These are phyloP conservation scores for Halenospora varia DNA, from an alignment of 495 filamentous ascomycete genomes.

Conservation along the genomic window DNA sequence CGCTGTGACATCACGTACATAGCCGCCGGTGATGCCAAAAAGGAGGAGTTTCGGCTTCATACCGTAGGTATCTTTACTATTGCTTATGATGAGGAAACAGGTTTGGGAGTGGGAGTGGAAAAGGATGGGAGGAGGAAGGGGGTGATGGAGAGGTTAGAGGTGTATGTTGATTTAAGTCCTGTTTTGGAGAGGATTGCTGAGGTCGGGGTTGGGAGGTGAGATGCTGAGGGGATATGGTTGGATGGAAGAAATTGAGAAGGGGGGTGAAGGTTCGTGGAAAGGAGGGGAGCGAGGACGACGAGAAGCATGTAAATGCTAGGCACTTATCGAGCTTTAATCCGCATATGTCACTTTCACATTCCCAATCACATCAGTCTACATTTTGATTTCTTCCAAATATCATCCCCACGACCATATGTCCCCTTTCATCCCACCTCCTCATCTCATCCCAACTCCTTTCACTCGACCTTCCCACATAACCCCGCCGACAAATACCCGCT, in stretches of 20 bases:
- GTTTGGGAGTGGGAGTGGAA: constrained; percentile 24
- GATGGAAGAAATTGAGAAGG: neutral
- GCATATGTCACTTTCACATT: neutral
- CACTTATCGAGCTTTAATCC: neutral
- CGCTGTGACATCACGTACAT: constrained; percentile 24
- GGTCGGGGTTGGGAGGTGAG: neutral
- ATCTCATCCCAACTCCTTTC: too few relatives aligned
- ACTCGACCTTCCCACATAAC: too few relatives aligned
- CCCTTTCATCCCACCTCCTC: too few relatives aligned
- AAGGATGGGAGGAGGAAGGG: neutral
- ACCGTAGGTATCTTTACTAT: constrained; percentile 20
- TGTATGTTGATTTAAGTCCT: constrained; percentile 2
- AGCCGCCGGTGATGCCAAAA: constrained; percentile 25
- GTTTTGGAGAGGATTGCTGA: neutral
- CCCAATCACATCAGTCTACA: too few relatives aligned
- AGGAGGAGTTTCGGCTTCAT: constrained; percentile 23
- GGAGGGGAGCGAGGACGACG: constrained; percentile 89
- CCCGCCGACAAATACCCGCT: too few relatives aligned
- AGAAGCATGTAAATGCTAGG: constrained; percentile 39
- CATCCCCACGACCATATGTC: too few relatives aligned
- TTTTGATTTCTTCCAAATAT: too few relatives aligned
- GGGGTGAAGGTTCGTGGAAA: constrained; percentile 86
- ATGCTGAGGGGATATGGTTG: constrained; percentile 43
- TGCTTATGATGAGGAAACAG: constrained; percentile 12
- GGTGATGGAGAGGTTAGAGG: constrained; percentile 2